Evolutionary conservation across 176 grass and related monocot species (phyloP), one percentile per base, ranked within the genome.

Genomic region (Oryza meyeriana): DNA sequence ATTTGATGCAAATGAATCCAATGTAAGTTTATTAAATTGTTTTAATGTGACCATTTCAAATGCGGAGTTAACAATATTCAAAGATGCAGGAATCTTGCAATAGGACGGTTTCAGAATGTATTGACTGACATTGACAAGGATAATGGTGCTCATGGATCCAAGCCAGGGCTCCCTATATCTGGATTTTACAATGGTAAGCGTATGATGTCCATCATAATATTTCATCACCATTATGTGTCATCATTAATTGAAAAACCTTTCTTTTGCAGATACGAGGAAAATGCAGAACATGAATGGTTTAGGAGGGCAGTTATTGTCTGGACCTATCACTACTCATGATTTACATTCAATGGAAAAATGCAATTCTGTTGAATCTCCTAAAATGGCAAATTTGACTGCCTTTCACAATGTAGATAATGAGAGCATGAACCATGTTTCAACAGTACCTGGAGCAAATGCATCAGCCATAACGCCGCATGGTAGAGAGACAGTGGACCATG

Each of bases 111-210:
- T 79, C 87, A 88, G 69, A 90, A 88, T 86, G 73, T 24, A 1
- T 83, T 45, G 3, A 85, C 70, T 10, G 32, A 48, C 48, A 79
- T 57, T 35, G 16, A n/a, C 32, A 80, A 91, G 66, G 78, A 75
- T 74, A 85, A 81, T 81, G 75, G 67, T 67, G 58, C 61, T 71
- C 74, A 59, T 82, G 81, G 86, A n/a, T 76, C 91, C 63, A 90
- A 90, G 36, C 64, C 87, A 77, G 85, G 76, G 25, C 64, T 84
- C 57, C 83, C 87, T 77, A 77, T 78, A 82, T 95, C 89, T 90
- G 91, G 86, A 71, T 89, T 82, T 64, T 80, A 87, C 61, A 79
- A 81, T 80, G 86, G 93, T 99, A 87, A 92, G 78, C 39, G 61
- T 64, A 61, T 8, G 12, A 22, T 76, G 25, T 47, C 6, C 18